Conservation (phyloP, 352 stramenopile genomes). For the Pythium coloratum region DNA sequence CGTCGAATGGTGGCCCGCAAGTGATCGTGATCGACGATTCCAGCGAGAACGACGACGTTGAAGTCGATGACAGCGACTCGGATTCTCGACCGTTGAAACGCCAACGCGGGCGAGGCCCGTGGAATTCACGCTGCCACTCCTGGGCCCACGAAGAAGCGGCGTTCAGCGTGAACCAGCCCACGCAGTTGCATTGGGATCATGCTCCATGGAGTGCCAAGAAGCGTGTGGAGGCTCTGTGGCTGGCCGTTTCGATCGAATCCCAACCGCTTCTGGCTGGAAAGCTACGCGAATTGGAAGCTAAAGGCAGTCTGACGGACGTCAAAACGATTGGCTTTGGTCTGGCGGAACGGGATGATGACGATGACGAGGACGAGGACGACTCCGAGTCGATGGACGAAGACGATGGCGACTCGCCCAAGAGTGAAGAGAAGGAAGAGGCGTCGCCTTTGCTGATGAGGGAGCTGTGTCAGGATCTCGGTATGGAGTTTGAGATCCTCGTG, state of each 20-base stretch:
- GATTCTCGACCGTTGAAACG: slow-evolving; percentile 8
- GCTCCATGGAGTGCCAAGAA: slow-evolving; percentile 13
- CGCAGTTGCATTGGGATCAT: neutral
- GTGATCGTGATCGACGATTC: slow-evolving; percentile 10
- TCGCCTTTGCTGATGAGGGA: slow-evolving; percentile 8
- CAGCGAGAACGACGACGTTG: slow-evolving; percentile 13
- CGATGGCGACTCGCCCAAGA: too few species aligned
- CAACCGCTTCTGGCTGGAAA: neutral
- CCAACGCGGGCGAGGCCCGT: neutral
- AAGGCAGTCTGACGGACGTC: neutral
- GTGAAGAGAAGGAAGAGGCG: neutral
- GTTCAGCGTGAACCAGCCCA: neutral
- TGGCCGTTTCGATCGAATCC: slow-evolving; percentile 19
- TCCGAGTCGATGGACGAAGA: neutral
- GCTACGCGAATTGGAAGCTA: slow-evolving; percentile 6
- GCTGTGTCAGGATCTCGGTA: slow-evolving; percentile 30
- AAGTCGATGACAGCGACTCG: neutral
- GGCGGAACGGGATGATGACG: neutral
- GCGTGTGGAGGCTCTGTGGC: slow-evolving; percentile 24
- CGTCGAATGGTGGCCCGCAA: slow-evolving; percentile 2
- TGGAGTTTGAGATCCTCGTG: neutral
- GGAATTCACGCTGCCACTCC: neutral
- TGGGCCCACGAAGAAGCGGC: neutral
- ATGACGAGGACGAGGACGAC: slow-evolving; percentile 8
- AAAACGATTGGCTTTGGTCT: slow-evolving; percentile 12